These are phyloP conservation scores for Byssoonygena ceratinophila DNA, from an alignment of 2,329 filamentous ascomycete genomes.

Conservation along the genomic window DNA sequence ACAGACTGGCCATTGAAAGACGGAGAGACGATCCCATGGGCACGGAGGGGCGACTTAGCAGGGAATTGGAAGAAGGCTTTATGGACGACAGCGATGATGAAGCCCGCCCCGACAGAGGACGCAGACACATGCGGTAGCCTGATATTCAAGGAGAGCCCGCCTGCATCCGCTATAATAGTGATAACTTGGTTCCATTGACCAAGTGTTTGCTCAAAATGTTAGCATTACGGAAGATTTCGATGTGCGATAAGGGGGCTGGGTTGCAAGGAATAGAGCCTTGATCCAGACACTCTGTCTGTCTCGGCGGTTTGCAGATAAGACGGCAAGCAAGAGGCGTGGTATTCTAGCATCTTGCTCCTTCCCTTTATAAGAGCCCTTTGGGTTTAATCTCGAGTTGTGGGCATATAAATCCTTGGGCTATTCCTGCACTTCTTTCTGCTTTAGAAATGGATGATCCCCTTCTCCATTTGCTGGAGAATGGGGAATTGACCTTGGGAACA, in stretches of 20 bases:
- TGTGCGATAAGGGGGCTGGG: not conserved
- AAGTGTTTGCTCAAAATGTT: not conserved
- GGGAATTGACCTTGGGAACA: not conserved
- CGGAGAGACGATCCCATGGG: slow-evolving; percentile 35
- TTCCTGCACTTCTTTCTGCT: too few species aligned
- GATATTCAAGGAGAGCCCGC: not conserved
- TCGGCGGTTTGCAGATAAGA: not conserved
- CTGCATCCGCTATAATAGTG: not conserved
- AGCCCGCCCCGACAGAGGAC: slow-evolving; percentile 12
- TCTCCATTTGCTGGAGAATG: too few species aligned
- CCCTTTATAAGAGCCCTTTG: too few species aligned
- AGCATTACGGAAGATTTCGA: not conserved
- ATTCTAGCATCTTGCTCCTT: too few species aligned
- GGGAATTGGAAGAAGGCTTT: slow-evolving; percentile 69
- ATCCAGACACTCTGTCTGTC: not conserved
- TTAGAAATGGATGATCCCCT: too few species aligned
- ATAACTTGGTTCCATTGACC: not conserved
- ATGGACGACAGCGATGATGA: slow-evolving; percentile 62
- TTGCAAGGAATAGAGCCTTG: not conserved
- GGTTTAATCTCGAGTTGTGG: too few species aligned
- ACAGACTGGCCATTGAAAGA: slow-evolving; percentile 36
- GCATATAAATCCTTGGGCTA: too few species aligned
- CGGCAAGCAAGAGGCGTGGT: too few species aligned
- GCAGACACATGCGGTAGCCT: not conserved
- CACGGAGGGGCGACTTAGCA: slow-evolving; percentile 52